phyloP scores from a whole-genome alignment of 306 rosid species.

The Comarum palustre region DNA sequence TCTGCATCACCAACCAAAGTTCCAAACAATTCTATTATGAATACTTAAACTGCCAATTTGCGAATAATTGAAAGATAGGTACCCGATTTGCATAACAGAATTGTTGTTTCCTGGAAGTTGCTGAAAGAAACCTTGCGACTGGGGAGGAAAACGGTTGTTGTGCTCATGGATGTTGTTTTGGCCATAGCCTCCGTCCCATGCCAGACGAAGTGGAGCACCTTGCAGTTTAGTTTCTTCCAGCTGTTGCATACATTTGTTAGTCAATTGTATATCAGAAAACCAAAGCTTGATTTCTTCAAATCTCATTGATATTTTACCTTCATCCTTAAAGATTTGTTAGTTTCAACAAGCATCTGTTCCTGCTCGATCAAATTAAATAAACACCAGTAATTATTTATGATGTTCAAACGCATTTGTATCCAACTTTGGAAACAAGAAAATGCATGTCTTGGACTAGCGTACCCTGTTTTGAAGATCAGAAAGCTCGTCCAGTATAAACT shows the following conservation, averaged over 20 bases:
- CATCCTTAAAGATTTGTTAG: slow-evolving; percentile 47
- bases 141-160: slow-evolving; percentile 36
- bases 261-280: not conserved
- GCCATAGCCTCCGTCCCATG: slow-evolving; percentile 46
- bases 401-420: not conserved
- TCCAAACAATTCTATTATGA: not conserved
- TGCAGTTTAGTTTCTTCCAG: slow-evolving; percentile 53
- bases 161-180: slow-evolving; percentile 20
- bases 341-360: slow-evolving; percentile 66
- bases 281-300: not conserved
- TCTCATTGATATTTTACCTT: slow-evolving; percentile 43
- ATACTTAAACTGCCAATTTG: not conserved
- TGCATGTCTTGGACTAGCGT: not conserved
- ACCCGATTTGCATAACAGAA: slow-evolving; percentile 68
- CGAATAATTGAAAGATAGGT: not conserved
- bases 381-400: not conserved
- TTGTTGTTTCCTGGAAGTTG: slow-evolving; percentile 33
- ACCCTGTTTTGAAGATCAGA: slow-evolving; percentile 76
- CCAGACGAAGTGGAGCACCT: slow-evolving; percentile 25
- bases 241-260: slow-evolving; percentile 24
- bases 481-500: slow-evolving; percentile 69
- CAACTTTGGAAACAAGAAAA: not conserved
- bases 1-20: slow-evolving; percentile 36
- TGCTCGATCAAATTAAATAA: slow-evolving; percentile 30
- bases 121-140: slow-evolving; percentile 48